Evolutionary conservation across 371 early-diverging fungal species (phyloP).

Genomic region (Dentiscutata heterogama): DNA sequence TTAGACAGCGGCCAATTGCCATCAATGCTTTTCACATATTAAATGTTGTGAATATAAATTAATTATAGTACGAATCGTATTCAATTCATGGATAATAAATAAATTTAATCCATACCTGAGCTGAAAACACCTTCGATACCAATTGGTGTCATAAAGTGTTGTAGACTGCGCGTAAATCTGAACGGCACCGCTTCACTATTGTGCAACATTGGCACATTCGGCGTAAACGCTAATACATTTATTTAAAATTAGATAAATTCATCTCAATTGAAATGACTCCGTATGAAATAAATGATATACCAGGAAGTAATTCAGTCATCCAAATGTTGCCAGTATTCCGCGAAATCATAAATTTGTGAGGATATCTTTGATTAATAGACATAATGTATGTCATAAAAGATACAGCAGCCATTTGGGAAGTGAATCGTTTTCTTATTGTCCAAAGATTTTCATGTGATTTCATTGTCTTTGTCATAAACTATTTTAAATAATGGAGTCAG

Average conservation of each 20-base stretch:
- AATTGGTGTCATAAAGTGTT: slow-evolving; percentile 90
- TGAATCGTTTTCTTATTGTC: slow-evolving; percentile 94
- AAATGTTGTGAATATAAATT: slow-evolving; percentile 49
- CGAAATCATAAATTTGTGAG: slow-evolving; percentile 91
- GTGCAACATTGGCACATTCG: slow-evolving; percentile 50
- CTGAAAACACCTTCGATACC: slow-evolving; percentile 95
- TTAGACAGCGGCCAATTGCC: slow-evolving; percentile 34
- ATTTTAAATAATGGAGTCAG: not conserved
- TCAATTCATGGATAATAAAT: slow-evolving; percentile 80
- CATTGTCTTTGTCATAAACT: slow-evolving; percentile 70
- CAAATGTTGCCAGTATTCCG: slow-evolving; percentile 82
- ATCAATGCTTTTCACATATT: slow-evolving; percentile 6
- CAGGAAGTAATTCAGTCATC: slow-evolving; percentile 82
- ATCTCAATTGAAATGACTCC: not conserved
- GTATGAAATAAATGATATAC: slow-evolving; percentile 49
- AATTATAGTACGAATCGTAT: slow-evolving; percentile 57
- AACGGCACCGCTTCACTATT: slow-evolving; percentile 93
- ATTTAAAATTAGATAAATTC: not conserved
- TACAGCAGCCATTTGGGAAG: slow-evolving; percentile 86
- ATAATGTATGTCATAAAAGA: slow-evolving; percentile 93
- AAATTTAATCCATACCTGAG: slow-evolving; percentile 80
- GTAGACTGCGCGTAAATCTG: slow-evolving; percentile 97
- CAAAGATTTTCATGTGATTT: slow-evolving; percentile 88
- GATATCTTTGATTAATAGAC: slow-evolving; percentile 86
- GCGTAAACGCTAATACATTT: slow-evolving; percentile 49